phyloP scores from a whole-genome alignment of 2,329 filamentous ascomycete genomes.

The Pseudogymnoascus sp. region DNA sequence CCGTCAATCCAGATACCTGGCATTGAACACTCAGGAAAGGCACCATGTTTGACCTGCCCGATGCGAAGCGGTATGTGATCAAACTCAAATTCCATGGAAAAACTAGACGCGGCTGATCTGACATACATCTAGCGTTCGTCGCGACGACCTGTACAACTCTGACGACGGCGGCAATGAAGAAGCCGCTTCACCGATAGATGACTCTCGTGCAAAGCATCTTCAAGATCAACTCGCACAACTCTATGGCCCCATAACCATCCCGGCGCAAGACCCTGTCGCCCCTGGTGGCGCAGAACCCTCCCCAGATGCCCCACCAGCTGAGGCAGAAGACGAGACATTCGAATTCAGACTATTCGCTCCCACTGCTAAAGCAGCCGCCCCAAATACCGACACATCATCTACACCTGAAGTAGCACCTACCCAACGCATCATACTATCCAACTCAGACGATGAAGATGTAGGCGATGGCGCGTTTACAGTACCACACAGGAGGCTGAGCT shows the following conservation, averaged over 20 bases:
- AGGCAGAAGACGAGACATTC: constrained; percentile 35
- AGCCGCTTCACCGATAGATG: constrained; percentile 33
- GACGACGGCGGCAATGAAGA: constrained; percentile 17
- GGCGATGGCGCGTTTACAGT: constrained; percentile 36
- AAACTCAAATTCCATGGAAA: constrained; percentile 4
- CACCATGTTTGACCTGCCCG: constrained; percentile 44
- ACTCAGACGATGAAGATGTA: constrained; percentile 33
- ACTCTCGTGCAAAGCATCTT: constrained; percentile 15
- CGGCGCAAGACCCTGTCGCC: constrained; percentile 13
- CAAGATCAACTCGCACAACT: constrained; percentile 21
- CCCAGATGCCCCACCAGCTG: constrained; percentile 23
- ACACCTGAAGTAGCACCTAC: constrained; percentile 22
- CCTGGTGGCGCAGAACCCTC: constrained; percentile 15
- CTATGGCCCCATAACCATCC: constrained; percentile 17
- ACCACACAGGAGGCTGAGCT: constrained; percentile 36
- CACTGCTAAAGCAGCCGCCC: constrained; percentile 19
- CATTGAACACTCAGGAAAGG: background rate
- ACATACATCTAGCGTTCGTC: constrained; percentile 40
- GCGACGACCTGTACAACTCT: constrained; percentile 42
- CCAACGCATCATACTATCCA: constrained; percentile 44
- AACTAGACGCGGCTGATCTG: constrained; percentile 6
- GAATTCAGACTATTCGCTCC: constrained; percentile 48
- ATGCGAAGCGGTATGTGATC: constrained; percentile 42
- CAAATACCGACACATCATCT: background rate
- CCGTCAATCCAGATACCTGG: background rate